A percentile compares a stretch with the other conserved stretches of the same genome.
phyloP scores from a whole-genome alignment of 2,329 filamentous ascomycete species.

The Fusarium pseudonygamai region DNA sequence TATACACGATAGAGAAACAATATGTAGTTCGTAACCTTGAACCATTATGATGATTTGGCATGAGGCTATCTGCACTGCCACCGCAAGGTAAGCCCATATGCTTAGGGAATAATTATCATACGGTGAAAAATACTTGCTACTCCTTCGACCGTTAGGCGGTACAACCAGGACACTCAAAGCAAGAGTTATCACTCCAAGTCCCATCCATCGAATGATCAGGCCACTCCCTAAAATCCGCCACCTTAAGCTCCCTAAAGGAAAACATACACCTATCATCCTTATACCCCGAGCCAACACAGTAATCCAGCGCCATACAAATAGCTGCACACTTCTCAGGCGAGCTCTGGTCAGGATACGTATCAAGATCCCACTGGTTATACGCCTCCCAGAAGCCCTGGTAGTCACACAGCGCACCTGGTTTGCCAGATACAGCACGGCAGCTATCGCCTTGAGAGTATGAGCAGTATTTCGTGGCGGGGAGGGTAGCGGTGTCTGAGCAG shows the following conservation, averaged over 20 bases:
- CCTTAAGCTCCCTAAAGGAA: neutral
- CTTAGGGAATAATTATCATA: neutral
- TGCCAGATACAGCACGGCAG: neutral
- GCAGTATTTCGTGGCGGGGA: neutral
- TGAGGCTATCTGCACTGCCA: neutral
- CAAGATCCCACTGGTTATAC: neutral
- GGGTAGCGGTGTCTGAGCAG: neutral
- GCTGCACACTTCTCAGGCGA: neutral
- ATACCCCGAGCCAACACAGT: slow-evolving; percentile 2
- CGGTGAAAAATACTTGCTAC: neutral
- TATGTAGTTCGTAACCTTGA: neutral
- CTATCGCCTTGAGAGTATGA: neutral
- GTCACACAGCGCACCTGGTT: neutral
- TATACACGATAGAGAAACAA: neutral
- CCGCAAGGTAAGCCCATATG: fast-evolving
- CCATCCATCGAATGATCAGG: slow-evolving; percentile 3
- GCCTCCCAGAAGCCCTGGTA: slow-evolving; percentile 8
- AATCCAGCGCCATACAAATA: neutral
- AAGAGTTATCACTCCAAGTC: slow-evolving; percentile 3
- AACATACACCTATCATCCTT: slow-evolving; percentile 10
- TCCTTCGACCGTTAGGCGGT: fast-evolving
- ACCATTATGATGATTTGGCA: no score
- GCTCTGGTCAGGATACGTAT: slow-evolving; percentile 1
- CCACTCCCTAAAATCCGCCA: neutral
- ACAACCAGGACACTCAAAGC: slow-evolving; percentile 1